Conservation (phyloP, 305 asterid species). For the Withania somnifera region DNA sequence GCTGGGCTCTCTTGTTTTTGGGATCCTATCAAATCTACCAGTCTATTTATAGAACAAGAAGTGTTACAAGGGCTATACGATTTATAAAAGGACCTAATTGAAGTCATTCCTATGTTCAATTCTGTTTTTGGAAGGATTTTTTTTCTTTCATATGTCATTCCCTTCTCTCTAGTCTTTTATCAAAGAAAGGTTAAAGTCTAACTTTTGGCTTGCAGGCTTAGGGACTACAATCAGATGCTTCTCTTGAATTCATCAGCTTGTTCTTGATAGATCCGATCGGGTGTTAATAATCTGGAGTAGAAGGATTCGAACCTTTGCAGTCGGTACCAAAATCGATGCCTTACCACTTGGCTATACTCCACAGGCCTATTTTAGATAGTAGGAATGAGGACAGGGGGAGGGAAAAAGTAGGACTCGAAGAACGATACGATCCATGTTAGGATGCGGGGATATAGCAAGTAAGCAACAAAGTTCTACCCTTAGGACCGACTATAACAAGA, state of each 20-base stretch:
- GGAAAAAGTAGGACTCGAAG: neutral
- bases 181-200: neutral
- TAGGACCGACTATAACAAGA: too few relatives aligned
- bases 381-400: neutral
- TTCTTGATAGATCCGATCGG: too few relatives aligned
- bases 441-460: too few relatives aligned
- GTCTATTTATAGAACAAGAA: neutral
- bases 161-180: neutral
- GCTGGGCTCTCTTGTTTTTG: neutral
- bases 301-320: too few relatives aligned
- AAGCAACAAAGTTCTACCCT: too few relatives aligned
- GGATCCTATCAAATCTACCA: neutral
- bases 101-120: neutral
- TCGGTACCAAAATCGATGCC: too few relatives aligned
- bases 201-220: neutral
- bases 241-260: too few relatives aligned
- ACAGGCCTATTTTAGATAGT: neutral
- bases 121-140: neutral
- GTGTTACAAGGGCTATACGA: neutral
- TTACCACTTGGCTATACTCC: too few relatives aligned
- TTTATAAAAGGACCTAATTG: neutral
- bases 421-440: too few relatives aligned
- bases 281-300: too few relatives aligned
- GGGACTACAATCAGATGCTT: too few relatives aligned
- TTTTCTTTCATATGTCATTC: neutral